These are phyloP conservation scores for Torulaspora quercuum DNA, from an alignment of 805 yeast genomes.

Conservation along the genomic window DNA sequence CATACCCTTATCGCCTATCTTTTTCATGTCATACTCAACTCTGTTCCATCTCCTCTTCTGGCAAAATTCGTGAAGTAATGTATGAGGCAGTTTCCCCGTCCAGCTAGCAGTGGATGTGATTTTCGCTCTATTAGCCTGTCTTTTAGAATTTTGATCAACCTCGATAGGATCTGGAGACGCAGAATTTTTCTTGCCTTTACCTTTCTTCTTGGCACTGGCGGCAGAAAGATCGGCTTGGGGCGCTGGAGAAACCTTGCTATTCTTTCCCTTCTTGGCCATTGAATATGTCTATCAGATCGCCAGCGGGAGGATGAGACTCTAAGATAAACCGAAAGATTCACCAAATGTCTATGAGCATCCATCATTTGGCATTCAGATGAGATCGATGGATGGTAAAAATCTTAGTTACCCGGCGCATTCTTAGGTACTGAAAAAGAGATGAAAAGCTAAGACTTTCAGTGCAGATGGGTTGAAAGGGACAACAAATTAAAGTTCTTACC, in stretches of 20 bases:
- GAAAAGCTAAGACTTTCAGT: no score
- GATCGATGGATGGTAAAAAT: no score
- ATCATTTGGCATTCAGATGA: no score
- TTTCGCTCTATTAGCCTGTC: constrained; percentile 41
- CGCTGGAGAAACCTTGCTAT: constrained; percentile 12
- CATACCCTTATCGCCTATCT: constrained; percentile 51
- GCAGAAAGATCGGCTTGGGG: constrained; percentile 8
- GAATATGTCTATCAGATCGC: no score
- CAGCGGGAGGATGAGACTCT: no score
- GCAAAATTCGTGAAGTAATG: constrained; percentile 79
- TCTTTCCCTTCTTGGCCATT: constrained; percentile 28
- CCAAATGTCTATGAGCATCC: no score
- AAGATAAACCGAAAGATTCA: no score
- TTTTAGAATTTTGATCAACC: constrained; percentile 24
- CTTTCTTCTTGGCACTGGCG: constrained; percentile 21
- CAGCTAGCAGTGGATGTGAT: constrained; percentile 73
- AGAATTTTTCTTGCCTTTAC: constrained; percentile 22
- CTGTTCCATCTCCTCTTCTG: constrained; percentile 88
- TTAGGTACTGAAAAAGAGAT: no score
- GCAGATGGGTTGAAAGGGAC: no score
- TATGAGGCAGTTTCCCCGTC: constrained; percentile 93
- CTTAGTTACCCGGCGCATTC: no score
- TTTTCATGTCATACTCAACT: constrained; percentile 70
- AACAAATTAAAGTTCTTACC: no score
- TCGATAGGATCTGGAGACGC: constrained; percentile 15